Conservation (phyloP, 352 stramenopile species). For the Globisporangium irregulare region DNA sequence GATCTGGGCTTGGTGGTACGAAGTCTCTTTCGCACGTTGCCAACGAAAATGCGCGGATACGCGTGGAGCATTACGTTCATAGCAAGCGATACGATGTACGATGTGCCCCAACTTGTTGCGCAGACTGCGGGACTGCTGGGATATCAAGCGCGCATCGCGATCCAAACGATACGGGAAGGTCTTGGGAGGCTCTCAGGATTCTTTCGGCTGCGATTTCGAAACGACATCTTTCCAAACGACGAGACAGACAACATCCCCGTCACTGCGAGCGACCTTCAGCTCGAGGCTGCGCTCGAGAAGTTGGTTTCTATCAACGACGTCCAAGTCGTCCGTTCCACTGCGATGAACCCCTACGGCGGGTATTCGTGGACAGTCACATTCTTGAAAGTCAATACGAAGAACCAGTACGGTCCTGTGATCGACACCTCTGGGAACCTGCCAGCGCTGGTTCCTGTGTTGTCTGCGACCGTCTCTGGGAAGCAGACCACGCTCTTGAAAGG, state of each 20-base stretch:
- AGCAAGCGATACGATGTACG: constrained; percentile 59
- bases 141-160: constrained; percentile 41
- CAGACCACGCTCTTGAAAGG: constrained; percentile 42
- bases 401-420: constrained; percentile 63
- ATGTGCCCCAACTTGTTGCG: constrained; percentile 50
- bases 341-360: constrained; percentile 71
- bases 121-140: constrained; percentile 55
- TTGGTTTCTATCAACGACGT: constrained; percentile 73
- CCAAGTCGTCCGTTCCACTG: constrained; percentile 45
- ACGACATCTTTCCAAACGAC: constrained; percentile 69
- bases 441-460: constrained; percentile 48
- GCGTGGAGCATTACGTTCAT: constrained; percentile 79
- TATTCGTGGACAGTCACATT: constrained; percentile 89
- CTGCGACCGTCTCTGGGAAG: constrained; percentile 19
- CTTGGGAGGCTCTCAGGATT: constrained; percentile 59
- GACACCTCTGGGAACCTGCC: constrained; percentile 70
- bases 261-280: constrained; percentile 41
- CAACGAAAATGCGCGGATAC: constrained; percentile 44
- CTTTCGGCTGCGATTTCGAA: constrained; percentile 73
- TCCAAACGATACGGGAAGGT: constrained; percentile 56
- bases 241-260: constrained; percentile 70
- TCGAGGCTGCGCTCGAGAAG: constrained; percentile 64
- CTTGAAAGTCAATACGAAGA: constrained; percentile 71
- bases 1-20: constrained; percentile 59
- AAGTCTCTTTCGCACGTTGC: constrained; percentile 41